Percentiles rank a stretch among this genome's conserved stretches.
phyloP scores from a whole-genome alignment of 768 basidiomycete genomes.

The Leccinum imitatum region DNA sequence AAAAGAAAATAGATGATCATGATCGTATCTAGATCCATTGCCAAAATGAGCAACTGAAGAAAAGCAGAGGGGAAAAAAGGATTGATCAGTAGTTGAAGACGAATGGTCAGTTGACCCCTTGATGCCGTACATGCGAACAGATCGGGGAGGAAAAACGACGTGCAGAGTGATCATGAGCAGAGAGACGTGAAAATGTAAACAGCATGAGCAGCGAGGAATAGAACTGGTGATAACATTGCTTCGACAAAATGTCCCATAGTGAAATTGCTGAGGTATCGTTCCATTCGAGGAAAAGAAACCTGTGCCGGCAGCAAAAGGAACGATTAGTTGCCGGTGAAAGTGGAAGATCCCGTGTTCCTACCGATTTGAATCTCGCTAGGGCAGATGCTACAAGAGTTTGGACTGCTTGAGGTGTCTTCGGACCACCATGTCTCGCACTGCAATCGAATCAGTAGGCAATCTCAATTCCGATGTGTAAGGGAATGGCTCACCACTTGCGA shows the following conservation, averaged over 20 bases:
- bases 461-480: not conserved
- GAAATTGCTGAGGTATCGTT: slow-evolving; percentile 5
- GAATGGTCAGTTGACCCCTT: not conserved
- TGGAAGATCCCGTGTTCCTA: not conserved
- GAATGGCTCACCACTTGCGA: slow-evolving; percentile 60
- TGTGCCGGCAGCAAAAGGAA: slow-evolving; percentile 4
- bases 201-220: slow-evolving; percentile 8
- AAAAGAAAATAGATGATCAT: not conserved
- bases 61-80: not conserved
- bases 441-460: slow-evolving; percentile 7
- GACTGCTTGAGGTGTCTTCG: slow-evolving; percentile 76
- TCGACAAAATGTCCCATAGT: slow-evolving; percentile 13
- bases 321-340: not conserved
- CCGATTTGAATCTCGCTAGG: slow-evolving; percentile 3
- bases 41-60: not conserved
- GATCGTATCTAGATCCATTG: not conserved
- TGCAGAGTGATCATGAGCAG: not conserved
- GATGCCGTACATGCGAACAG: not conserved
- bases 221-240: slow-evolving; percentile 13
- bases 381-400: slow-evolving; percentile 51
- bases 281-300: slow-evolving; percentile 1
- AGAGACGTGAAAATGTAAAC: slow-evolving; percentile 13
- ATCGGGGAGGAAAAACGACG: not conserved
- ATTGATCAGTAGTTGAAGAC: not conserved
- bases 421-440: slow-evolving; percentile 81